A percentile compares a stretch with the other conserved stretches of the same genome.
phyloP scores from a whole-genome alignment of 495 filamentous ascomycete species.

The Bryoglossum gracile region DNA sequence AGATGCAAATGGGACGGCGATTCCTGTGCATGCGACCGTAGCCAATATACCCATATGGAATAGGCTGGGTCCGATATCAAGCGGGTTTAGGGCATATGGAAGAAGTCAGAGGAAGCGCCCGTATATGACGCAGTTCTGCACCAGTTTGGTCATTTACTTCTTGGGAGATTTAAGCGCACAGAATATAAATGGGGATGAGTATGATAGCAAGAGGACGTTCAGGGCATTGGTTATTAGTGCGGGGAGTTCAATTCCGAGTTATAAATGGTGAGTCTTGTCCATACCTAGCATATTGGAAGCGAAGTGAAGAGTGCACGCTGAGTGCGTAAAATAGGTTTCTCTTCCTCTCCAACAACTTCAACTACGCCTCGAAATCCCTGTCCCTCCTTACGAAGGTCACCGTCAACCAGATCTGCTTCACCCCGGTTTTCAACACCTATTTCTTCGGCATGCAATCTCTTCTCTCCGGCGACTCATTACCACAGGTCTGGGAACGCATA shows the following conservation, averaged over 20 bases:
- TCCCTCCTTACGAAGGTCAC: conserved; percentile 68
- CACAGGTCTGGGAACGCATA: conserved; percentile 61
- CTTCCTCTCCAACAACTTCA: conserved; percentile 72
- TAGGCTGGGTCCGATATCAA: conserved; percentile 48
- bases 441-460: conserved; percentile 83
- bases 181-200: conserved; percentile 48
- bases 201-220: conserved; percentile 62
- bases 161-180: conserved; percentile 79
- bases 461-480: conserved; percentile 48
- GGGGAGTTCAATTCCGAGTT: conserved; percentile 65
- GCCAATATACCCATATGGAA: conserved; percentile 42
- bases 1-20: conserved; percentile 23
- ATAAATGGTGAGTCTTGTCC: conserved; percentile 56
- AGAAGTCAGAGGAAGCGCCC: conserved; percentile 62
- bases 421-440: conserved; percentile 82
- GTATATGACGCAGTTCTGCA: conserved; percentile 69
- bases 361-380: conserved; percentile 62
- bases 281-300: too few relatives aligned
- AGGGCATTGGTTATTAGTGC: conserved; percentile 68
- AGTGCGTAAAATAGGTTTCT: conserved; percentile 59
- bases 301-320: background rate
- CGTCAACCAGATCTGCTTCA: conserved; percentile 77
- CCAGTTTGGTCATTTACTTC: conserved; percentile 69
- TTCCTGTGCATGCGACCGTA: conserved; percentile 39
- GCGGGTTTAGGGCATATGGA: conserved; percentile 62